These are phyloP conservation scores for Massarina eburnea DNA, from an alignment of 2,329 filamentous ascomycete genomes.

Conservation along the genomic window DNA sequence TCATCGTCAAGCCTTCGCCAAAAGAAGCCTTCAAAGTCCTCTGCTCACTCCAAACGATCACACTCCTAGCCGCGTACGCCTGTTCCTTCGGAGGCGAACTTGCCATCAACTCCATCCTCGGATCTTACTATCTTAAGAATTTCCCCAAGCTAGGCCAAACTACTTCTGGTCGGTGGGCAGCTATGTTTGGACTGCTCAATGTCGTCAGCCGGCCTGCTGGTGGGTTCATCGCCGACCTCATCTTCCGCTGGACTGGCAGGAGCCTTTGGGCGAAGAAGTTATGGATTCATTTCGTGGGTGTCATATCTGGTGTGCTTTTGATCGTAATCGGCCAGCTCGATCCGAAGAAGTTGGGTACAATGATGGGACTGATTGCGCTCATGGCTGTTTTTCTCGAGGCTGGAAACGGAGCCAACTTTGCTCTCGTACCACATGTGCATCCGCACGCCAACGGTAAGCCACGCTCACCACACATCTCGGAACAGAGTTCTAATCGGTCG, in stretches of 20 bases:
- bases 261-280: slow-evolving; percentile 66
- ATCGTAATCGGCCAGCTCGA: slow-evolving; percentile 66
- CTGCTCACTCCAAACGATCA: slow-evolving; percentile 61
- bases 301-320: slow-evolving; percentile 61
- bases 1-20: slow-evolving; percentile 62
- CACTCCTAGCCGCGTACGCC: slow-evolving; percentile 58
- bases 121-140: slow-evolving; percentile 60
- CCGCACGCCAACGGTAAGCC: slow-evolving; percentile 73
- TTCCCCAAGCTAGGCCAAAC: slow-evolving; percentile 59
- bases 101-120: slow-evolving; percentile 62
- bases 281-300: slow-evolving; percentile 58
- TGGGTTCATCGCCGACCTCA: slow-evolving; percentile 60
- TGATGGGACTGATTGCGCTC: slow-evolving; percentile 76
- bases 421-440: slow-evolving; percentile 83
- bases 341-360: slow-evolving; percentile 61
- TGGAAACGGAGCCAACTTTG: slow-evolving; percentile 83
- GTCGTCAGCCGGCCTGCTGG: slow-evolving; percentile 67
- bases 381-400: slow-evolving; percentile 83
- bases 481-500: slow-evolving; percentile 13
- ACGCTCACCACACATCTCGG: background rate
- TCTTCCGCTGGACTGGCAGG: slow-evolving; percentile 54
- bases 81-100: slow-evolving; percentile 64
- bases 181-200: slow-evolving; percentile 77
- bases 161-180: slow-evolving; percentile 61
- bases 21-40: slow-evolving; percentile 63